Conservation (phyloP, 75 land plant species). For the Larix kaempferi region DNA sequence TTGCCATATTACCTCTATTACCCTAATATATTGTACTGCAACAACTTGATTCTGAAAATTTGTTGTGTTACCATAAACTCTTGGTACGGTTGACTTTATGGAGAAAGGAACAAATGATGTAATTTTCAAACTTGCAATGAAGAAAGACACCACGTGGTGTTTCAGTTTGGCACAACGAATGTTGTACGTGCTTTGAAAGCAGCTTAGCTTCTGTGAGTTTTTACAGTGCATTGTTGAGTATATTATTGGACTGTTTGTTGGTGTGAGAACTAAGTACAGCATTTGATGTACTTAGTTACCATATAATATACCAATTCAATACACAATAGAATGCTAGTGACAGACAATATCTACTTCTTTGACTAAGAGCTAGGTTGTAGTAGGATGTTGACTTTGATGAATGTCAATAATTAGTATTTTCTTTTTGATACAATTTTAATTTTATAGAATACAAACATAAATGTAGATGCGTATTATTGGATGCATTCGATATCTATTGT, state of each 20-base stretch:
- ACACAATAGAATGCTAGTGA: too few relatives aligned
- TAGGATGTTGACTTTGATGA: too few relatives aligned
- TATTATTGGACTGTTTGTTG: neutral
- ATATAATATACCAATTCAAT: neutral
- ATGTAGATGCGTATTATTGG: too few relatives aligned
- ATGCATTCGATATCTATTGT: too few relatives aligned
- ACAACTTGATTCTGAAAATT: neutral
- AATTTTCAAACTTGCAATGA: conserved; percentile 77
- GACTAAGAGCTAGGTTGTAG: too few relatives aligned
- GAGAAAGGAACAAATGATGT: conserved; percentile 69
- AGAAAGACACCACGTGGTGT: conserved; percentile 69
- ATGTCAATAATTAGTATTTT: too few relatives aligned
- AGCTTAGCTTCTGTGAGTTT: conserved; percentile 71
- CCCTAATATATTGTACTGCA: neutral
- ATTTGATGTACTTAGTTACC: neutral
- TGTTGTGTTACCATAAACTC: conserved; percentile 25
- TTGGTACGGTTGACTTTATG: conserved; percentile 74
- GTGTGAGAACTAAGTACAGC: neutral
- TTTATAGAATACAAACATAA: too few relatives aligned
- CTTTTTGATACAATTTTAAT: too few relatives aligned
- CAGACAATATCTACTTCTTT: too few relatives aligned
- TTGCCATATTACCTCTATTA: too few relatives aligned
- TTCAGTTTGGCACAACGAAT: conserved; percentile 89
- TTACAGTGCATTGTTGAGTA: neutral
- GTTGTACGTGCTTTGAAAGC: conserved; percentile 73